Conservation (phyloP, 192 early-diverging fungal species). For the Podila epigama region DNA sequence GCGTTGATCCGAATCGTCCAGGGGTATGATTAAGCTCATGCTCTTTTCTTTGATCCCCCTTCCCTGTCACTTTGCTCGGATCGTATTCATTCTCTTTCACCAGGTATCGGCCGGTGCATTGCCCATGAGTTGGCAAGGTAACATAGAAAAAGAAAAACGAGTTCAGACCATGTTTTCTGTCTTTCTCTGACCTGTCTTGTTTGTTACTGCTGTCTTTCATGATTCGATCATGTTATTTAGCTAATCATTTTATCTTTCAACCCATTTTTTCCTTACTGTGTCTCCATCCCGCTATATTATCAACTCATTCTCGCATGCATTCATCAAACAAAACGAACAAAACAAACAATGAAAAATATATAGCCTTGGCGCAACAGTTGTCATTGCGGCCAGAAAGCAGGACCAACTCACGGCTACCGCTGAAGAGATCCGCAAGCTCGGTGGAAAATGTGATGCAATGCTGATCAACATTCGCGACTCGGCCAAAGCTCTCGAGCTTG, state of each 20-base stretch:
- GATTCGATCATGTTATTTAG: too few species aligned
- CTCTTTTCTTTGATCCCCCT: neutral
- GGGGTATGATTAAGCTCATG: too few species aligned
- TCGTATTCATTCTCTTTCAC: neutral
- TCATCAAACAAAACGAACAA: too few species aligned
- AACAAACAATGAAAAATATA: neutral
- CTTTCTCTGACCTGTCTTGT: neutral
- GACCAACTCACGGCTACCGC: slow-evolving; percentile 43
- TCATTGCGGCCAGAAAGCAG: slow-evolving; percentile 54
- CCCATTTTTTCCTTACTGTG: too few species aligned
- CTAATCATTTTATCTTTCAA: too few species aligned
- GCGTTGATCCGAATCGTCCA: neutral
- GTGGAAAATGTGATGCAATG: slow-evolving; percentile 43
- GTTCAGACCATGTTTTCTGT: neutral
- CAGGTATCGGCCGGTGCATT: slow-evolving; percentile 51
- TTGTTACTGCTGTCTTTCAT: slow-evolving; percentile 10
- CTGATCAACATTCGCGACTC: slow-evolving; percentile 50
- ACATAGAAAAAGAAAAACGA: too few species aligned
- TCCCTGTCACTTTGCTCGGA: neutral
- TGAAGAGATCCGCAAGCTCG: slow-evolving; percentile 47
- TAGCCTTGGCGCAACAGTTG: slow-evolving; percentile 56
- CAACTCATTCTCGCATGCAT: neutral
- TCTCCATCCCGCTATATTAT: too few species aligned
- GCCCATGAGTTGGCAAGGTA: slow-evolving; percentile 58
- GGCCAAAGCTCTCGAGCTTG: slow-evolving; percentile 28